phyloP scores from a whole-genome alignment of 768 basidiomycete genomes.

The Pleurotus giganteus region DNA sequence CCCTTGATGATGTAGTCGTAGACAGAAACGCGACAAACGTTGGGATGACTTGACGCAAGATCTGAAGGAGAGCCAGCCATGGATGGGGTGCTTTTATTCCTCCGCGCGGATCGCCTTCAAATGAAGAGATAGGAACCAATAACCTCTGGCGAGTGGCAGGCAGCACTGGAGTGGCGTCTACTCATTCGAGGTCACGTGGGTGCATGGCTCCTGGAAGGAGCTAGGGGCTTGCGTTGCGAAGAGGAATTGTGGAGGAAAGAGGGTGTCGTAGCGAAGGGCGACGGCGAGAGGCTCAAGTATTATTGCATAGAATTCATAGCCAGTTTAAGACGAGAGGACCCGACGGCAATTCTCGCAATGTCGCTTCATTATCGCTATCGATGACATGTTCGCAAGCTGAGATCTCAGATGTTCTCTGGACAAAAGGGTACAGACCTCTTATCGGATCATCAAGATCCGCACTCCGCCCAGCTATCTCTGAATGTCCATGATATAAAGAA shows the following conservation, averaged over 20 bases:
- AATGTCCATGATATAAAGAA: slow-evolving; percentile 20
- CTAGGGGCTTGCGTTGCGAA: no score
- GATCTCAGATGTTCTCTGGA: background rate
- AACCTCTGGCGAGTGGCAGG: slow-evolving; percentile 1
- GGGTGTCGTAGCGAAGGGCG: background rate
- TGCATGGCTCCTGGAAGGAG: background rate
- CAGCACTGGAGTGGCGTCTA: slow-evolving; percentile 3
- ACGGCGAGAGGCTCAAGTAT: background rate
- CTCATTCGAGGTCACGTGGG: slow-evolving; percentile 1
- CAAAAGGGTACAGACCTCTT: slow-evolving; percentile 11
- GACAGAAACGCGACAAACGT: background rate
- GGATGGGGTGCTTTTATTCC: slow-evolving; percentile 10
- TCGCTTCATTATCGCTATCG: slow-evolving; percentile 11
- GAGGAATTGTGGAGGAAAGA: background rate
- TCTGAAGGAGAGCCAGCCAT: background rate
- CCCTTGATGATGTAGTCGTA: slow-evolving; percentile 6
- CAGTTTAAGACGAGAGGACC: background rate
- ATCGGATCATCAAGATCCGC: slow-evolving; percentile 82
- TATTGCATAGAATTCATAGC: no score
- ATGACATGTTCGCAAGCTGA: slow-evolving; percentile 3
- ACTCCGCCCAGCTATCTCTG: slow-evolving; percentile 45
- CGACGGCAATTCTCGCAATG: background rate
- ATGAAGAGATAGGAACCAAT: slow-evolving; percentile 8
- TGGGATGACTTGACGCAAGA: background rate
- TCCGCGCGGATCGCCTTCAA: slow-evolving; percentile 8